phyloP scores from a whole-genome alignment of 176 grass and related monocot species.

The Melocanna baccifera region DNA sequence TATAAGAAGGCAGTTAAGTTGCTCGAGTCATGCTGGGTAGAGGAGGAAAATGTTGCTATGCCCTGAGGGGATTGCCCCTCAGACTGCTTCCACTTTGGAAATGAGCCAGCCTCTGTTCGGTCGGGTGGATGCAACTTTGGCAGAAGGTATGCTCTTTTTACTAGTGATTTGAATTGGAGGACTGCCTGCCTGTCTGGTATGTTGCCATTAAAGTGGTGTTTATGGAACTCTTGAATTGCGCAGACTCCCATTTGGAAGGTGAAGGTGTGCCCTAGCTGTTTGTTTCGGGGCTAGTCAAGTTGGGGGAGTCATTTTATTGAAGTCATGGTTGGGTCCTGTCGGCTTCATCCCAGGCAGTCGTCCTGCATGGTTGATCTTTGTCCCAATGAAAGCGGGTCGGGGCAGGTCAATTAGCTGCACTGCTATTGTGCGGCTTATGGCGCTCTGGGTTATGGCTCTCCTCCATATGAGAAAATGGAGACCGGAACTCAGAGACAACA shows the following conservation, averaged over 20 bases:
- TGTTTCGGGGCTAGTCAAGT: slow-evolving; percentile 10
- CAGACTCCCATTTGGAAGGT: neutral
- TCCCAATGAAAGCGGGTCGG: neutral
- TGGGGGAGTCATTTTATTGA: slow-evolving; percentile 26
- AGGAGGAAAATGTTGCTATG: slow-evolving; percentile 32
- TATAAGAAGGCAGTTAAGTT: slow-evolving; percentile 48
- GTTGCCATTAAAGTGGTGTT: neutral
- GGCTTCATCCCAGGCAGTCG: slow-evolving; percentile 11
- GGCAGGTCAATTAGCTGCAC: neutral
- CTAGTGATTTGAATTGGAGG: neutral
- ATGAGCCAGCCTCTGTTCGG: slow-evolving; percentile 8
- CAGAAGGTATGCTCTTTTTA: slow-evolving; percentile 18
- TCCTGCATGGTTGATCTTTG: neutral
- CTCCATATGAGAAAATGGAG: neutral
- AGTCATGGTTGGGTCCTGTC: slow-evolving; percentile 34
- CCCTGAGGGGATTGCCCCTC: slow-evolving; percentile 10
- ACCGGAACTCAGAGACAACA: neutral
- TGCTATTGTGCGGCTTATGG: neutral
- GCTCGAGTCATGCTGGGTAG: slow-evolving; percentile 48
- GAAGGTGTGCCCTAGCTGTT: slow-evolving; percentile 6
- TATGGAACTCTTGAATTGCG: neutral
- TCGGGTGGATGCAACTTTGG: slow-evolving; percentile 43
- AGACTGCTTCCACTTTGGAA: slow-evolving; percentile 22
- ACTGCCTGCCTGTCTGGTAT: neutral
- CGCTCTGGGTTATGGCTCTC: neutral